These are phyloP conservation scores for Anthracocystis setariae DNA, from an alignment of 1,284 basidiomycete species.

Conservation along the genomic window DNA sequence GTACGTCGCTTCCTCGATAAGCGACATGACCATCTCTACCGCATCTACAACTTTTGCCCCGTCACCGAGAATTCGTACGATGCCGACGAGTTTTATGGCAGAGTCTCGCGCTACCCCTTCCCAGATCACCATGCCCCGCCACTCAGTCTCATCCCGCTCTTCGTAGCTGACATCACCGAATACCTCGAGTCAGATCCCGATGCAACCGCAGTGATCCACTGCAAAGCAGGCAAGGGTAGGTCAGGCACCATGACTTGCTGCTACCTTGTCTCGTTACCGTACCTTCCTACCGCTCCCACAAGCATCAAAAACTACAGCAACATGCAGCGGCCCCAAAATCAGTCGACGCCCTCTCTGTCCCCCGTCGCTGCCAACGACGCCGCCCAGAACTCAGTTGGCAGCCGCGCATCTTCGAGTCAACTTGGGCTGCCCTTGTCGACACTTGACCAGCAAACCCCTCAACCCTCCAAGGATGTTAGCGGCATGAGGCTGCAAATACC, in stretches of 20 bases:
- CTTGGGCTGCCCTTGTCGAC: neutral
- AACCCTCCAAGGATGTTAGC: slow-evolving; percentile 6
- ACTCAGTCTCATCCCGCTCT: slow-evolving; percentile 79
- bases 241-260: slow-evolving; percentile 60
- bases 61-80: slow-evolving; percentile 70
- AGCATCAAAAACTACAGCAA: slow-evolving; percentile 46
- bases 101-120: slow-evolving; percentile 85
- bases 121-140: slow-evolving; percentile 82
- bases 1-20: slow-evolving; percentile 80
- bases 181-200: slow-evolving; percentile 79
- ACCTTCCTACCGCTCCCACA: slow-evolving; percentile 49
- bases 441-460: slow-evolving; percentile 1
- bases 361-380: slow-evolving; percentile 1
- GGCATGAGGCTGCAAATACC: slow-evolving; percentile 29
- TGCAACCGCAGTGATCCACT: slow-evolving; percentile 83
- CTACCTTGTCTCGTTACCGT: slow-evolving; percentile 55
- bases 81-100: slow-evolving; percentile 69
- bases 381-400: neutral
- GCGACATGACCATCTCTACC: slow-evolving; percentile 79
- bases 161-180: slow-evolving; percentile 79
- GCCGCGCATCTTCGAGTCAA: neutral
- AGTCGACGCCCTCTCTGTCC: slow-evolving; percentile 4
- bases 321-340: slow-evolving; percentile 27
- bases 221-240: slow-evolving; percentile 73
- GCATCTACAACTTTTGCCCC: slow-evolving; percentile 81